Conservation (phyloP, 176 grass and related monocot genomes). For the Musa acuminata region DNA sequence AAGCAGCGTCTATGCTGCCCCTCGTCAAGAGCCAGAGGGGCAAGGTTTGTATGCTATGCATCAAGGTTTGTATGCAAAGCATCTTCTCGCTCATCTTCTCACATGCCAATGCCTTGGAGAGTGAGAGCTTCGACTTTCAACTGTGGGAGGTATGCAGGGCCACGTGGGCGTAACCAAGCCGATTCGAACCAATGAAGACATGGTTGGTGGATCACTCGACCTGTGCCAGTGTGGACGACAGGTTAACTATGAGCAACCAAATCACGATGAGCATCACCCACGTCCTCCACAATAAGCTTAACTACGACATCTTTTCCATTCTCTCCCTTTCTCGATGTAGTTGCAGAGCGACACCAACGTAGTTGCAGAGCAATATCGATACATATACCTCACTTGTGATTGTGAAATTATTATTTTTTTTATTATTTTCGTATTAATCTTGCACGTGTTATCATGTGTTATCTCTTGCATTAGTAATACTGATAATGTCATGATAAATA, state of each 20-base stretch:
- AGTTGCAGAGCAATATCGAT: too few species aligned
- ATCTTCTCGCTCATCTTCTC: slow-evolving; percentile 66
- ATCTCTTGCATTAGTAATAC: fast-evolving
- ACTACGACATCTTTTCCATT: too few species aligned
- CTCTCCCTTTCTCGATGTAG: too few species aligned
- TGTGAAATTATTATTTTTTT: too few species aligned
- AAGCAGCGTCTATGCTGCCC: not conserved
- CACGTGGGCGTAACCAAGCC: slow-evolving; percentile 61
- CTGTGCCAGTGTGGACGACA: slow-evolving; percentile 55
- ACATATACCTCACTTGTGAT: too few species aligned
- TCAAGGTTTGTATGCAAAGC: too few species aligned
- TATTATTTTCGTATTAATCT: too few species aligned
- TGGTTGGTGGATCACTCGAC: slow-evolving; percentile 44
- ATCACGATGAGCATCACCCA: slow-evolving; percentile 64
- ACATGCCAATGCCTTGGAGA: slow-evolving; percentile 64
- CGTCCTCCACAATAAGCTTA: slow-evolving; percentile 71
- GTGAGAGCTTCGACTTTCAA: slow-evolving; percentile 73
- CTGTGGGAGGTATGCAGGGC: slow-evolving; percentile 75
- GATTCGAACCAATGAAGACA: slow-evolving; percentile 63
- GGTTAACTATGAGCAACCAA: slow-evolving; percentile 64
- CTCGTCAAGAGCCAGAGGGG: slow-evolving; percentile 56
- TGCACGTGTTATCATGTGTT: fast-evolving
- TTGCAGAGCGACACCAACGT: fast-evolving
- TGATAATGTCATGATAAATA: too few species aligned
- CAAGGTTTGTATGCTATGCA: slow-evolving; percentile 71